A percentile compares a stretch with the other conserved stretches of the same genome.
phyloP scores from a whole-genome alignment of 164 flowering plant species.

The Buxus sempervirens region DNA sequence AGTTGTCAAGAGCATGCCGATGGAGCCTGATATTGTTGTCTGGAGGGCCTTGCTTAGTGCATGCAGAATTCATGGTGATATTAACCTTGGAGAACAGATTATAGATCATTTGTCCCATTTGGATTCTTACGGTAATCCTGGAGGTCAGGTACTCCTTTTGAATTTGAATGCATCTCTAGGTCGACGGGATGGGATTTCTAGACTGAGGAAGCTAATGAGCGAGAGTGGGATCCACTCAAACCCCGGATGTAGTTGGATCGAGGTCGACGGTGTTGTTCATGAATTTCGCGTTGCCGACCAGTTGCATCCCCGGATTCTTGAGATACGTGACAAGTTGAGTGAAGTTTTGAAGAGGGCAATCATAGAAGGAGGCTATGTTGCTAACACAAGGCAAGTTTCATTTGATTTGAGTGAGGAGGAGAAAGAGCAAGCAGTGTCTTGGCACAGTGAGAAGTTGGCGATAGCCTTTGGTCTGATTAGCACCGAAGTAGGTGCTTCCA shows the following conservation, averaged over 20 bases:
- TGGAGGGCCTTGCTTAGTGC: slow-evolving; percentile 58
- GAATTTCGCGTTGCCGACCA: slow-evolving; percentile 20
- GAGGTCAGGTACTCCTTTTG: slow-evolving; percentile 45
- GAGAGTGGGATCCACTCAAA: slow-evolving; percentile 8
- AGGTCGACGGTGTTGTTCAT: slow-evolving; percentile 18
- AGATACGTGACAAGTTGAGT: too few species aligned
- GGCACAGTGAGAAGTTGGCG: slow-evolving; percentile 60
- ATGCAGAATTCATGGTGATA: slow-evolving; percentile 44
- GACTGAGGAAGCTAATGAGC: slow-evolving; percentile 16
- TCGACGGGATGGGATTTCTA: slow-evolving; percentile 17
- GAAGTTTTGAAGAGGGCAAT: slow-evolving; percentile 6
- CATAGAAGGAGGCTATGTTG: slow-evolving; percentile 36
- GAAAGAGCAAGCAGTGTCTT: slow-evolving; percentile 43
- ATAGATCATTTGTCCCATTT: slow-evolving; percentile 25
- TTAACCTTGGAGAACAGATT: slow-evolving; percentile 32
- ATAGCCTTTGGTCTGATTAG: slow-evolving; percentile 50
- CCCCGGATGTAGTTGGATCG: slow-evolving; percentile 27
- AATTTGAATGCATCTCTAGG: slow-evolving; percentile 18
- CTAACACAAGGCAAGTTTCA: slow-evolving; percentile 32
- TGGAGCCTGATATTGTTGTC: slow-evolving; percentile 44
- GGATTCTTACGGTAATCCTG: slow-evolving; percentile 17
- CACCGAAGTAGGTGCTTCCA: slow-evolving; percentile 33
- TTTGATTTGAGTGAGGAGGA: slow-evolving; percentile 55
- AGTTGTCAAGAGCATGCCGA: slow-evolving; percentile 39
- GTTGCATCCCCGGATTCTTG: slow-evolving; percentile 14